Base-by-base conservation (phyloP, 192 early-diverging fungal genomes). In the Geranomyces variabilis region DNA sequence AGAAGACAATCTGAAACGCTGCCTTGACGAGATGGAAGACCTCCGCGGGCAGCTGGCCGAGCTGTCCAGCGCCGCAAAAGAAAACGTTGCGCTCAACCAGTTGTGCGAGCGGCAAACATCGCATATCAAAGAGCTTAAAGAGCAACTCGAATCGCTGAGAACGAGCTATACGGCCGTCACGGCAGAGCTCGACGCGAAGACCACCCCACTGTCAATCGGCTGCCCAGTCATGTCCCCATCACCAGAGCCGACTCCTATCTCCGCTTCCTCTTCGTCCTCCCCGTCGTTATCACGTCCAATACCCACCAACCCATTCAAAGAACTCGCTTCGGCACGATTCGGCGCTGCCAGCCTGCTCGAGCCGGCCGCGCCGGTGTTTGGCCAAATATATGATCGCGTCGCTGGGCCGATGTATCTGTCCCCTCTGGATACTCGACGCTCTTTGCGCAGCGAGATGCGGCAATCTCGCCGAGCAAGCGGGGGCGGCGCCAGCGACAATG, bases 131-230 rank as follows among this genome's bases (percentile, higher is more conserved):
- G 31, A 62, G 60, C 41, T 62, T 13, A 62, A 62, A n/a, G 60
- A 31, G 60, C 60, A 62, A 30, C 31, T 62, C n/a, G 60, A 62
- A n/a, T 21, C n/a, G 31, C 10, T 62, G 41, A 21, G 60, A 8
- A 30, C 28, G 7, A 62, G 30, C 8, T 62, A 62, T 34, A 43
- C 60, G 30, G 30, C 24, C 21, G 60, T 34, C 10, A 36, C 41
- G 10, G 10, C 13, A 9, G 60, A 62, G 60, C 30, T 62, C 22
- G 60, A 31, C 1, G 31, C 22, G 10, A 30, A 29, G 31, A 21
- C 41, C 24, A 31, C 41, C 60, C 60, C 60, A 13, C 22, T 53
- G 51, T 4, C 15, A 17, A n/a, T 15, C n/a, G 51, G 51, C 51
- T 53, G 19, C n/a, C 51, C 46, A 19, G 46, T n/a, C n/a, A n/a